Evolutionary conservation across 208 protist genomes (phyloP), one percentile per base, ranked within the genome.

Genomic region (Leishmania tarentolae): DNA sequence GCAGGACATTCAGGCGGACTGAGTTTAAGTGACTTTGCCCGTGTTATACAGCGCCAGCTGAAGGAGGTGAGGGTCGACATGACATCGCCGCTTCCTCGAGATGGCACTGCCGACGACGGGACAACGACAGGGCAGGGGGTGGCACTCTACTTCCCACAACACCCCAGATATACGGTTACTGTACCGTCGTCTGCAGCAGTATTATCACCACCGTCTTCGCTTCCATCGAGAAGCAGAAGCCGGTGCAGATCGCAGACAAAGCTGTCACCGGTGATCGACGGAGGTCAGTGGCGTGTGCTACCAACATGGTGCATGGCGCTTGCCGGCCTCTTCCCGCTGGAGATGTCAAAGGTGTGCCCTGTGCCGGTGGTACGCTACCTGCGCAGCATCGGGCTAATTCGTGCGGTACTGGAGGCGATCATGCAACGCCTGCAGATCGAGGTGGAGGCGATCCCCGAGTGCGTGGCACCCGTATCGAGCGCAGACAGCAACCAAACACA

Each of bases 271-370:
- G 79, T 37, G n/a, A n/a, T 31, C 31, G 44, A 21, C 15, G 44
- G 52, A 17, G 46, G 50, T 1, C 53, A 35, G 7, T 78, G 75
- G 81, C 81, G 71, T 31, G 82, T 82, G 65, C 80, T 84, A 52
- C 91, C 91, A 52, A 88, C 90, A 76, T 75, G 92, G 75, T 86
- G 81, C 74, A 90, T 93, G 56, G 44, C 91, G 37, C 84, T 95
- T 21, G 86, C 90, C 0, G 80, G 86, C 21, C 66, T 95, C 19
- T 90, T 81, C 53, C 90, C 92, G 31, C 31, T 69, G 0, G 74
- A 77, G 72, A 76, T 93, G 85, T 74, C 86, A 37, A 37, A 61
- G 3, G 53, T 95, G 50, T 88, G 61, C 57, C 82, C 84, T 37
- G 73, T 76, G 31, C 72, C 86, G 35, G 77, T 88, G 31, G 75